Evolutionary conservation across 441 rosid genomes (phyloP).

Genomic region (Erodium texanum): DNA sequence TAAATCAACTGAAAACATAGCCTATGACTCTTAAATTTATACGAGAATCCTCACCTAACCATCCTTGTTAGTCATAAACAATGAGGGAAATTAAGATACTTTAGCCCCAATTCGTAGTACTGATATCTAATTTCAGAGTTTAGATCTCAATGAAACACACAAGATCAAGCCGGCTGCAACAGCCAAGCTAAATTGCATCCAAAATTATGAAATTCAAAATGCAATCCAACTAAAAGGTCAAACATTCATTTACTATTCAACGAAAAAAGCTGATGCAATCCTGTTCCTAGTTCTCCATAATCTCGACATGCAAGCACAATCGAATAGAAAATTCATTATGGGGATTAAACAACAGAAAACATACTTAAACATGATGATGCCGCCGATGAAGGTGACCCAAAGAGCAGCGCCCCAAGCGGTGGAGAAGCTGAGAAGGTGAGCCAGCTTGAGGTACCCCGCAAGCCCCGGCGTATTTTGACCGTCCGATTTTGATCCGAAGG

Average conservation of each 20-base stretch:
- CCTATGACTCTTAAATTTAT: too few relatives aligned
- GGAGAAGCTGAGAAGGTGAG: conserved; percentile 77
- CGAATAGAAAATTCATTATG: too few relatives aligned
- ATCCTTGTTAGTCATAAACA: background rate
- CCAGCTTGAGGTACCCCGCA: conserved; percentile 48
- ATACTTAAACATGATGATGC: conserved; percentile 94
- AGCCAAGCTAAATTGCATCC: background rate
- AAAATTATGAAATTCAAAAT: background rate
- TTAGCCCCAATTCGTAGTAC: background rate
- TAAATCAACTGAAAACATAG: background rate
- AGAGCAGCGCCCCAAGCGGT: conserved; percentile 91
- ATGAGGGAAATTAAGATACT: background rate
- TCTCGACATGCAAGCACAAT: background rate
- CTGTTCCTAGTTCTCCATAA: background rate
- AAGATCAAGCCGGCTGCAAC: background rate
- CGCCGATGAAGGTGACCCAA: conserved; percentile 95
- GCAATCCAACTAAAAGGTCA: background rate
- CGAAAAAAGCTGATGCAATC: background rate
- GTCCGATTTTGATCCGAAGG: conserved; percentile 51
- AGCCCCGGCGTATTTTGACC: conserved; percentile 23
- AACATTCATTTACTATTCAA: background rate
- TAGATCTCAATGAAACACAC: background rate
- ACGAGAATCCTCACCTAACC: background rate
- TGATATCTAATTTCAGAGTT: background rate
- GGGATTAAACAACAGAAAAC: background rate